A percentile compares a stretch with the other conserved stretches of the same genome.
phyloP scores from a whole-genome alignment of 345 rosid species.

The Populus simonii region DNA sequence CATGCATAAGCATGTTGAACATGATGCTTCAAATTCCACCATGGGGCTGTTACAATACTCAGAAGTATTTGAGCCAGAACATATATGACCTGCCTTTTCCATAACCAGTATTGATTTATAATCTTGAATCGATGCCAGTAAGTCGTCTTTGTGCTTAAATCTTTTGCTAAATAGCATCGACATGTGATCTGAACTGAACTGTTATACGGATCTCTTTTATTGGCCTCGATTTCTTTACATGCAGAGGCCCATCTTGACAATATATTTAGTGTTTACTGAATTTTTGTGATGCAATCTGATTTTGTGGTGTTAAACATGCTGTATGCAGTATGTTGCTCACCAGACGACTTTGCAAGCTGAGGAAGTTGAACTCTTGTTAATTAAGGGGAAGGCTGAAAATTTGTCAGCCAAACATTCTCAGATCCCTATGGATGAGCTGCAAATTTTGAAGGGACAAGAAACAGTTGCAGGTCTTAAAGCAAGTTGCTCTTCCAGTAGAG shows the following conservation, averaged over 20 bases:
- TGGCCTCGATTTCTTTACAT: not conserved
- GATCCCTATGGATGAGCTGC: conserved; percentile 34
- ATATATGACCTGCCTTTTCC: not conserved
- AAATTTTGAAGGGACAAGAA: conserved; percentile 54
- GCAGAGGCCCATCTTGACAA: not conserved
- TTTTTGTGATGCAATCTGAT: conserved; percentile 8
- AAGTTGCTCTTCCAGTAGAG: conserved; percentile 25
- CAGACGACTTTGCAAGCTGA: conserved; percentile 19
- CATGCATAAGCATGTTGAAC: not conserved
- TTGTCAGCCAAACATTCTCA: conserved; percentile 24
- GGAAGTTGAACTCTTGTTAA: conserved; percentile 18
- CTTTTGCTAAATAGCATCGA: not conserved
- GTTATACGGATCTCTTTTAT: not conserved
- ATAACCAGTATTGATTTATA: not conserved
- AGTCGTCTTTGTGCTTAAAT: not conserved
- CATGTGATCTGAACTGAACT: not conserved
- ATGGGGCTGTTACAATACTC: not conserved
- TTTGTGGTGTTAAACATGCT: conserved; percentile 1
- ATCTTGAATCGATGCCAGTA: no score
- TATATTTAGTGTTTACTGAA: not conserved
- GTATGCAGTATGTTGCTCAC: conserved; percentile 26
- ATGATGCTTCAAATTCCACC: not conserved
- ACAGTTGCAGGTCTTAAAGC: conserved; percentile 39
- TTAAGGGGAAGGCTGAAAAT: conserved; percentile 19
- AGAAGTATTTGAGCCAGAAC: not conserved